Base-by-base conservation (phyloP, 2,329 filamentous ascomycete species). In the Escovopsis sp. region DNA sequence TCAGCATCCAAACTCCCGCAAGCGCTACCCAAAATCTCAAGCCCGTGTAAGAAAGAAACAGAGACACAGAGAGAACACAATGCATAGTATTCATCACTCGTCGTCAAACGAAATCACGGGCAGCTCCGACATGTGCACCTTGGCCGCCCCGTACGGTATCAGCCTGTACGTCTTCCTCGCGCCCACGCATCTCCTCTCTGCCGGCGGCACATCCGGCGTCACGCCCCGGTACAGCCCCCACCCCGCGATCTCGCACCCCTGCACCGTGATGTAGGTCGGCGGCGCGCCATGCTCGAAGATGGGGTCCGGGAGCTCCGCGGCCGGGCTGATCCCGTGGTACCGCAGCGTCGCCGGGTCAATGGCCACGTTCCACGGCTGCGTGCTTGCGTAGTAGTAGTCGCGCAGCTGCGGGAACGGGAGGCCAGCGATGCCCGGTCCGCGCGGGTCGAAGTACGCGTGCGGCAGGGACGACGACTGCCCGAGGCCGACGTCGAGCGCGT, bases 131-230 rank as follows among this genome's bases (percentile, higher is more conserved):
- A 70, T 67, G 45, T 66, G 66, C 43, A 70, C 48, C 49, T 65
- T 67, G 12, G 66, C 60, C 33, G 61, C 61, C 2, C 64, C 66
- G 51, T 64, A 69, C n/a, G 66, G 67, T 11, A 62, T 56, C 14
- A 70, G 43, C n/a, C 24, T 47, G 20, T 56, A 56, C 11, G 60
- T 50, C 39, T 55, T 52, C n/a, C 49, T 53, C 34, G 55, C 46
- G 0, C 59, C 58, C 3, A 44, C 43, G 24, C 52, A 54, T 2
- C 12, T 48, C 24, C 46, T 39, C 8, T 46, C 37, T 7, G 13
- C 24, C 2, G 52, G 51, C 11, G 48, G 43, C 32, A 43, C 41
- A 31, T 59, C 55, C 32, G 60, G 62, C 10, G 56, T 54, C 24
- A 59, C 51, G 15, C 56, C 49, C 10, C 51, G 51, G 25, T 52